phyloP scores from a whole-genome alignment of 2,329 filamentous ascomycete genomes.

The Fusarium euwallaceae region DNA sequence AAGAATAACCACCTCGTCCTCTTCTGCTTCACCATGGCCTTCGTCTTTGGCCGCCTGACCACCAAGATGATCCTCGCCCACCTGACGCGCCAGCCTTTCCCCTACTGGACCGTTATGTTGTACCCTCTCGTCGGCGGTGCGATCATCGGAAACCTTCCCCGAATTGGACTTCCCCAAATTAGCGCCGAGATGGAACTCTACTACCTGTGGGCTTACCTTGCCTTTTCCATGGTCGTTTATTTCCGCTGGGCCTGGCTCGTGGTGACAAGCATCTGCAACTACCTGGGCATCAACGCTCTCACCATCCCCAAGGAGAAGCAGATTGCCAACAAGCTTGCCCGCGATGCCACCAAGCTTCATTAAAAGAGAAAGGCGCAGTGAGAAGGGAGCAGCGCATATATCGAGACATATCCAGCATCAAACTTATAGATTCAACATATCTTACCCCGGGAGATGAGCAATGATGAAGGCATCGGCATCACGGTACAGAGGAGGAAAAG shows the following conservation, averaged over 20 bases:
- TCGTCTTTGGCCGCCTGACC: slow-evolving; percentile 97
- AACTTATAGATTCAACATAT: slow-evolving; percentile 34
- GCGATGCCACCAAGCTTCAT: slow-evolving; percentile 53
- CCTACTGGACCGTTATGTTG: slow-evolving; percentile 95
- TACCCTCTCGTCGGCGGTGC: slow-evolving; percentile 89
- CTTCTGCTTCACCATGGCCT: slow-evolving; percentile 94
- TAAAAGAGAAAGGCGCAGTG: slow-evolving; percentile 29
- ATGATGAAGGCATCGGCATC: slow-evolving; percentile 28
- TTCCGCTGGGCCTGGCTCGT: slow-evolving; percentile 94
- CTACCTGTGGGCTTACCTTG: slow-evolving; percentile 88
- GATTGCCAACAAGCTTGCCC: slow-evolving; percentile 64
- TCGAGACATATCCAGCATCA: slow-evolving; percentile 29
- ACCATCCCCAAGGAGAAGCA: slow-evolving; percentile 81
- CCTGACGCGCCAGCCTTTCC: slow-evolving; percentile 92
- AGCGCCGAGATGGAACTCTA: slow-evolving; percentile 76
- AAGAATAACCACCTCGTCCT: slow-evolving; percentile 88
- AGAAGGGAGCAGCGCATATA: slow-evolving; percentile 18
- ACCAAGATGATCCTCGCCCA: slow-evolving; percentile 99
- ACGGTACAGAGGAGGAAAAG: slow-evolving; percentile 37
- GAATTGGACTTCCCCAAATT: slow-evolving; percentile 77
- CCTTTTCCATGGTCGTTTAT: slow-evolving; percentile 88
- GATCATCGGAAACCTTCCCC: slow-evolving; percentile 84
- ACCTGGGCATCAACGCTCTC: slow-evolving; percentile 92
- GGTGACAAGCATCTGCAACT: slow-evolving; percentile 90
- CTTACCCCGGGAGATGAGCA: slow-evolving; percentile 18